Evolutionary conservation across 2,329 filamentous ascomycete species (phyloP).

Genomic region (Ceratocystis smalleyi): DNA sequence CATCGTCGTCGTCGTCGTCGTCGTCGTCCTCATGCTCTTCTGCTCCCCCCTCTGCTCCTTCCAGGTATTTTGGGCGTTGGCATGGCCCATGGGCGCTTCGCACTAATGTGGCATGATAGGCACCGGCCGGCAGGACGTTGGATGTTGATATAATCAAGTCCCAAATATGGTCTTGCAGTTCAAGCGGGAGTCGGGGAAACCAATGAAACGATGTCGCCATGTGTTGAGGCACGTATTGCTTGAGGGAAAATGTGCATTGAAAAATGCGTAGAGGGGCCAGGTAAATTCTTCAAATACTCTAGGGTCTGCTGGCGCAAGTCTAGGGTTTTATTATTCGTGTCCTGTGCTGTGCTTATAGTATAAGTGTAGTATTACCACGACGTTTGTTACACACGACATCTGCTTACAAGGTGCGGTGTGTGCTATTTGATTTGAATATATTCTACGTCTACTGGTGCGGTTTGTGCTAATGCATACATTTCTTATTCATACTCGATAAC

Average conservation of each 20-base stretch:
- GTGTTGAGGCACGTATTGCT: neutral
- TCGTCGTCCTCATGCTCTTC: neutral
- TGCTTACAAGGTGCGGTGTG: too few species aligned
- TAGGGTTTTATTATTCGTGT: neutral
- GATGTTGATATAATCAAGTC: neutral
- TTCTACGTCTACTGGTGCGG: too few species aligned
- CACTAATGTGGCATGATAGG: slow-evolving; percentile 13
- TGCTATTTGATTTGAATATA: too few species aligned
- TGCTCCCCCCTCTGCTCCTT: neutral
- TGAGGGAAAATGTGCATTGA: neutral
- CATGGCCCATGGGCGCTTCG: neutral
- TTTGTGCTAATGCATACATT: neutral
- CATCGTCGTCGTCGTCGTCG: neutral
- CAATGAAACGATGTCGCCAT: slow-evolving; percentile 9
- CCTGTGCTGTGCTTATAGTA: neutral
- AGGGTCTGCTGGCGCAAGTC: neutral
- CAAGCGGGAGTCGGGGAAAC: slow-evolving; percentile 10
- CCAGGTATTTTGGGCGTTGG: neutral
- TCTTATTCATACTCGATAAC: neutral
- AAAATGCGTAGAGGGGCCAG: neutral
- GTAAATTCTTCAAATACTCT: neutral
- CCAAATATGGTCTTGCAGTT: slow-evolving; percentile 15
- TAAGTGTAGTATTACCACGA: neutral
- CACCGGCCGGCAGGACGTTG: neutral
- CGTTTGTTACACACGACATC: neutral